Base-by-base conservation (phyloP, 2,329 filamentous ascomycete species). In the Chlorencoelia australis region DNA sequence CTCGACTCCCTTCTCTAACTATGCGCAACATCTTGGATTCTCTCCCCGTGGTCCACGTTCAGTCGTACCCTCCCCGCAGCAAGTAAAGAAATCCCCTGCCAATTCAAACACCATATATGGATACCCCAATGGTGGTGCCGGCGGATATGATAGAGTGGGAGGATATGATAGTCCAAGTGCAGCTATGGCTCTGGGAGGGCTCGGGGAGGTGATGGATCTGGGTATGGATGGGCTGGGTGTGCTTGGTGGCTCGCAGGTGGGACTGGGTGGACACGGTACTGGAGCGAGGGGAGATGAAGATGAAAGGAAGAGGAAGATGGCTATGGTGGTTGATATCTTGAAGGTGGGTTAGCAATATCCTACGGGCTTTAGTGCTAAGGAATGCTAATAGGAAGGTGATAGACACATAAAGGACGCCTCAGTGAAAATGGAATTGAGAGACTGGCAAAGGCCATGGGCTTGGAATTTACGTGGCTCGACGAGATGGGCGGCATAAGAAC, bases 371-470 rank as follows among this genome's bases (percentile, higher is more conserved):
- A 19, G 18, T 14, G 49, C 37, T 52, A 58, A 39, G 56, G 51
- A 13, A 24, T 31, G 14, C 40, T 45, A 25, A 40, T 39, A 15
- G 29, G 2, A 25, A 24, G 19, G 6, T 30, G 54, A 53, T 44
- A 60, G 47, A 47, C 44, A 9, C 57, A 58, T 48, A 73, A 73
- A 44, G 80, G 80, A 4, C 63, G 77, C 26, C 75, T 89, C 24
- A 84, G 81, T 47, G 79, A 84, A 51, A 75, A 81, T 19, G 81
- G 81, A 2, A 65, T 91, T n/a, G 76, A 82, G 55, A 69, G 81
- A 36, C 62, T 89, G 19, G 79, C 76, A 7, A 71, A 73, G 49
- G 68, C 74, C 37, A 67, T 79, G 36, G 81, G 79, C n/a, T 62
- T 82, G 25, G 77, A 80, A 42, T 69, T 67, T 38, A 59, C 79